A percentile compares a stretch with the other conserved stretches of the same genome.
Evolutionary conservation across 352 stramenopile species (phyloP).

Genomic region (Pythium volutum): DNA sequence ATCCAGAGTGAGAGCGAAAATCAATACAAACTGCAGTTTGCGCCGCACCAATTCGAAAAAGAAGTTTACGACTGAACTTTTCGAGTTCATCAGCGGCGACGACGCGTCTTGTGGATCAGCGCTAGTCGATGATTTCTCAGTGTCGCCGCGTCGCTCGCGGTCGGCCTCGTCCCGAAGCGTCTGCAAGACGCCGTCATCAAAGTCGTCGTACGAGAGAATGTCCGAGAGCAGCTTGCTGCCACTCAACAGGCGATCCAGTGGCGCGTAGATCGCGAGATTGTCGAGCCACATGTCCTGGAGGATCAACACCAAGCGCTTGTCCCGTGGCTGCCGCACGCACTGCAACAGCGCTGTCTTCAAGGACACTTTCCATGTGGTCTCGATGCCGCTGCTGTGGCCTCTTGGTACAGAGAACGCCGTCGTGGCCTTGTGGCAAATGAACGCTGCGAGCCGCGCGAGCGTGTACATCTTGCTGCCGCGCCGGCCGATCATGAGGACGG

Average conservation of each 20-base stretch:
- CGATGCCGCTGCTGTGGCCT: background rate
- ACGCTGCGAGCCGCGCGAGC: conserved; percentile 47
- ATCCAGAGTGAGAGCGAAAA: conserved; percentile 26
- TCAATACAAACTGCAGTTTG: conserved; percentile 56
- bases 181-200: conserved; percentile 42
- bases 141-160: conserved; percentile 16
- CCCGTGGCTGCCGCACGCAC: conserved; percentile 30
- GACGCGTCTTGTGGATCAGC: background rate
- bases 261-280: conserved; percentile 32
- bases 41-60: conserved; percentile 42
- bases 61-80: conserved; percentile 41
- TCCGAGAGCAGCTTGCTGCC: conserved; percentile 36
- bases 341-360: conserved; percentile 44
- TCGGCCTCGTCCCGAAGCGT: conserved; percentile 34
- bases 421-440: conserved; percentile 43
- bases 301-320: conserved; percentile 49
- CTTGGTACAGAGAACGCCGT: conserved; percentile 29
- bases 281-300: conserved; percentile 46
- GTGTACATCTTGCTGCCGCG: conserved; percentile 49
- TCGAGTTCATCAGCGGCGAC: conserved; percentile 33
- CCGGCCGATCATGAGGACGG: conserved; percentile 46
- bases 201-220: conserved; percentile 48
- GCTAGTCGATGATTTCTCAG: background rate
- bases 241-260: conserved; percentile 47
- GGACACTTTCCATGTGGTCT: conserved; percentile 29